These are phyloP conservation scores for Cladosporium sp. DNA, from an alignment of 2,329 filamentous ascomycete genomes.

Conservation along the genomic window DNA sequence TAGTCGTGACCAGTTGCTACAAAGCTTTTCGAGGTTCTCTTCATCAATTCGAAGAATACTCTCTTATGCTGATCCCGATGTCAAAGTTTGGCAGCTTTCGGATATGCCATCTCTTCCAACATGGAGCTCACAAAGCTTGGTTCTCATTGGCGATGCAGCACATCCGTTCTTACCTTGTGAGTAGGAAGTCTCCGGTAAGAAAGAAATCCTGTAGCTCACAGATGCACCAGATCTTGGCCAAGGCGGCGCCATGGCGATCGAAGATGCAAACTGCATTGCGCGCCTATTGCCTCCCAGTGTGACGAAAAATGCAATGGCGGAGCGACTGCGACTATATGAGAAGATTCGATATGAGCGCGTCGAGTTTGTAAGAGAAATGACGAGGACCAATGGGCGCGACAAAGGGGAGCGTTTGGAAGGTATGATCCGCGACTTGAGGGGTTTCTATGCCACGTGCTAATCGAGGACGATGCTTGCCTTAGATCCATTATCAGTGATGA, in stretches of 20 bases:
- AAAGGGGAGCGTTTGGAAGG: not conserved
- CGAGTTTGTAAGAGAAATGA: not conserved
- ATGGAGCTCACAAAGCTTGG: not conserved
- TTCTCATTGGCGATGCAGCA: constrained; percentile 6
- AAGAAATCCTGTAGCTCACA: not conserved
- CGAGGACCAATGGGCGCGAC: not conserved
- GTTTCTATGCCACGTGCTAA: not conserved
- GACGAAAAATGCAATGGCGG: not conserved
- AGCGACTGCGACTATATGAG: not conserved
- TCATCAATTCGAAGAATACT: not conserved
- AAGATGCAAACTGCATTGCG: not conserved
- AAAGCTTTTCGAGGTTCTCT: not conserved
- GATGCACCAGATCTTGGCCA: not conserved
- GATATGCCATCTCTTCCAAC: not conserved
- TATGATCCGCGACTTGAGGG: not conserved
- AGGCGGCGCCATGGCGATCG: constrained; percentile 8
- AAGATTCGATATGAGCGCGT: not conserved
- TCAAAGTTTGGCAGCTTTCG: not conserved
- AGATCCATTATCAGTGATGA: constrained; percentile 1
- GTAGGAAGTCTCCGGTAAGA: not conserved
- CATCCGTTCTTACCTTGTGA: constrained; percentile 2
- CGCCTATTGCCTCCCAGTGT: not conserved
- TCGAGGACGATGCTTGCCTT: not conserved
- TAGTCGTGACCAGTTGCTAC: not conserved
- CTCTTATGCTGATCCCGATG: not conserved